A percentile compares a stretch with the other conserved stretches of the same genome.
Conservation (phyloP, 2,329 filamentous ascomycete species). For the Helotiales sp. region DNA sequence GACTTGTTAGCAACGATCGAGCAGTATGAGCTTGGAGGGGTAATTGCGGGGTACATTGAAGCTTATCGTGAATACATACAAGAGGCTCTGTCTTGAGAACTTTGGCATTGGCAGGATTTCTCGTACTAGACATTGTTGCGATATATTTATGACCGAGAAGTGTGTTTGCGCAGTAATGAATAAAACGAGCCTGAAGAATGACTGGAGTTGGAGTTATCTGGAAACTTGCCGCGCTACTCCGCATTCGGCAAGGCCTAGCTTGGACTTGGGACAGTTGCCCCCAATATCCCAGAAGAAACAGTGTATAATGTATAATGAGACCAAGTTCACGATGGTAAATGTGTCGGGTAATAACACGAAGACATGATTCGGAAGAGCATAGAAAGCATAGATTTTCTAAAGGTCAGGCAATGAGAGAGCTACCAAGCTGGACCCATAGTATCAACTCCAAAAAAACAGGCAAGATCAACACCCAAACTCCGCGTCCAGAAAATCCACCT, state of each 20-base stretch:
- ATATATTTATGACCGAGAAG: neutral
- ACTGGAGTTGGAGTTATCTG: neutral
- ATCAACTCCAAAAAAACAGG: neutral
- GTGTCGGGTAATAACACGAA: neutral
- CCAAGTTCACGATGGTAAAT: neutral
- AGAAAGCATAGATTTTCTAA: neutral
- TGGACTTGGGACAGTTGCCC: too few relatives aligned
- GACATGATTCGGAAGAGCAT: neutral
- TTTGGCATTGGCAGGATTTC: neutral
- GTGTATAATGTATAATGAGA: neutral
- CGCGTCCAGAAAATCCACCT: neutral
- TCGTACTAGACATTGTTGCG: neutral
- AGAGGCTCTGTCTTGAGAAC: neutral
- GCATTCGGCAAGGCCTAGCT: neutral
- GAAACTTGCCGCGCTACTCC: neutral
- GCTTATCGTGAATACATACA: neutral
- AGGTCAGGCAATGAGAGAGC: too few relatives aligned
- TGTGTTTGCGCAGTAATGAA: too few relatives aligned
- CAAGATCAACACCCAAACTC: neutral
- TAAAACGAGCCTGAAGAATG: neutral
- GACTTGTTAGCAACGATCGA: neutral
- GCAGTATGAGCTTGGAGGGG: neutral
- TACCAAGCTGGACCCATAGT: too few relatives aligned
- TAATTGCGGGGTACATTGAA: neutral
- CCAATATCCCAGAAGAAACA: too few relatives aligned